Evolutionary conservation across 2,329 filamentous ascomycete genomes (phyloP).

Genomic region (Colletotrichum sojae): DNA sequence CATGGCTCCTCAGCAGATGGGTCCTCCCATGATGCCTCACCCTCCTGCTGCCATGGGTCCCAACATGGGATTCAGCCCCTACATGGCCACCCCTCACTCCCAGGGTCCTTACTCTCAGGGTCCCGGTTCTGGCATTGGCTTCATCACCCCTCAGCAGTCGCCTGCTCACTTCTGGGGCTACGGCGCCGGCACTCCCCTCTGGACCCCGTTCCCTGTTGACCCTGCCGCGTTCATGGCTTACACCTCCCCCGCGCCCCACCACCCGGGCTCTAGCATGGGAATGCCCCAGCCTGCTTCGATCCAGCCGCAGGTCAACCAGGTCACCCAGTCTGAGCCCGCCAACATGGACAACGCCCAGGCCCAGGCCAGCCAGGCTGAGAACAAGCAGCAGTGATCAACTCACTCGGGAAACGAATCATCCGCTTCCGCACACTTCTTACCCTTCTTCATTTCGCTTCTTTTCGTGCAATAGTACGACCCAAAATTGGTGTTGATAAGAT

Average conservation of each 20-base stretch:
- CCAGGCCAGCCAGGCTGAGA: constrained; percentile 1
- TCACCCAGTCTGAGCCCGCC: constrained; percentile 37
- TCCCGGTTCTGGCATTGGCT: constrained; percentile 28
- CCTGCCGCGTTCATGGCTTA: constrained; percentile 20
- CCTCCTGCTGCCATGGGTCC: background rate
- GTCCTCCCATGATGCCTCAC: constrained; percentile 25
- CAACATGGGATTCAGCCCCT: constrained; percentile 27
- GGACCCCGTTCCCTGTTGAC: constrained; percentile 33
- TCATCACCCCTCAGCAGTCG: constrained; percentile 35
- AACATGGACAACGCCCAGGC: constrained; percentile 17
- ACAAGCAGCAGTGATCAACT: constrained; percentile 3
- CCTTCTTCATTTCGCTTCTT: constrained; percentile 13
- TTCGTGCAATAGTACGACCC: background rate
- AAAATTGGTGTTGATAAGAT: constrained; percentile 22
- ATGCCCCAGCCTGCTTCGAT: background rate
- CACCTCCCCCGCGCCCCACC: constrained; percentile 19
- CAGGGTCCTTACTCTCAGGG: constrained; percentile 31
- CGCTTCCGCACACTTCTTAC: background rate
- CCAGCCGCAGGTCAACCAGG: constrained; percentile 8
- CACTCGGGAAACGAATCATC: background rate
- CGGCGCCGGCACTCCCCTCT: constrained; percentile 36
- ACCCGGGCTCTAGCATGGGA: background rate
- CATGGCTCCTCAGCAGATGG: constrained; percentile 25
- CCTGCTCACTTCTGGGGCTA: constrained; percentile 37
- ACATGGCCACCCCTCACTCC: constrained; percentile 20